These are phyloP conservation scores for Seminavis robusta DNA, from an alignment of 108 stramenopile species.

Conservation along the genomic window DNA sequence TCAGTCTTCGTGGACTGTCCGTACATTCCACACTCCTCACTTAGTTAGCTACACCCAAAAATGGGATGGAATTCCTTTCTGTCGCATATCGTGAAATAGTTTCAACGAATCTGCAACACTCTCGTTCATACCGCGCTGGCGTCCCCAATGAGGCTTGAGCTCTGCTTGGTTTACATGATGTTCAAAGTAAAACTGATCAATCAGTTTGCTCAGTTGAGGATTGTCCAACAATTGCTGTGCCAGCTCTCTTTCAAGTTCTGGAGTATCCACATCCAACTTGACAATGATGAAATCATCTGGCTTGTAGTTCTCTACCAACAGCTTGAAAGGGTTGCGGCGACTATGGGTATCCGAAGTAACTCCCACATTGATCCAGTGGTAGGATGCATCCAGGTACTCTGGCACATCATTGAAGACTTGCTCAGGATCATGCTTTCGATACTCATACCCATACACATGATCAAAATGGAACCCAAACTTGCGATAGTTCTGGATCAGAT, in stretches of 20 bases:
- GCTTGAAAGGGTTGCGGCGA: slow-evolving; percentile 47
- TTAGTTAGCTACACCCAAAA: slow-evolving; percentile 57
- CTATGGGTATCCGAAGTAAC: slow-evolving; percentile 14
- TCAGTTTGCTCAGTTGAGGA: slow-evolving; percentile 13
- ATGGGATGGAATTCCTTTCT: slow-evolving; percentile 42
- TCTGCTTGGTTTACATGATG: slow-evolving; percentile 51
- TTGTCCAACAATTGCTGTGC: slow-evolving; percentile 33
- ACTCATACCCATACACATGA: slow-evolving; percentile 51
- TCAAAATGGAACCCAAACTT: slow-evolving; percentile 56
- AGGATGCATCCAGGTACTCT: slow-evolving; percentile 20
- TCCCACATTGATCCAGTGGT: slow-evolving; percentile 61
- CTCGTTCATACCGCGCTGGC: slow-evolving; percentile 17
- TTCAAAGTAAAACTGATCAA: slow-evolving; percentile 82
- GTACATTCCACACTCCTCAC: no score
- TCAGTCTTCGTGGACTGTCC: no score
- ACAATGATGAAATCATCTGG: slow-evolving; percentile 61
- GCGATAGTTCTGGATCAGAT: slow-evolving; percentile 19
- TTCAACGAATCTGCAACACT: slow-evolving; percentile 41
- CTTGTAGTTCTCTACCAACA: slow-evolving; percentile 28
- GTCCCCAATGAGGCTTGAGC: slow-evolving; percentile 30
- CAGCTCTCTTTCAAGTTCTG: slow-evolving; percentile 40
- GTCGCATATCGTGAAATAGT: slow-evolving; percentile 27
- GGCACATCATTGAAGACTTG: slow-evolving; percentile 23
- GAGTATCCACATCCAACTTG: slow-evolving; percentile 67
- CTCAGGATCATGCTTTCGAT: slow-evolving; percentile 16